phyloP scores from a whole-genome alignment of 345 rosid species.

The Salix caprea region DNA sequence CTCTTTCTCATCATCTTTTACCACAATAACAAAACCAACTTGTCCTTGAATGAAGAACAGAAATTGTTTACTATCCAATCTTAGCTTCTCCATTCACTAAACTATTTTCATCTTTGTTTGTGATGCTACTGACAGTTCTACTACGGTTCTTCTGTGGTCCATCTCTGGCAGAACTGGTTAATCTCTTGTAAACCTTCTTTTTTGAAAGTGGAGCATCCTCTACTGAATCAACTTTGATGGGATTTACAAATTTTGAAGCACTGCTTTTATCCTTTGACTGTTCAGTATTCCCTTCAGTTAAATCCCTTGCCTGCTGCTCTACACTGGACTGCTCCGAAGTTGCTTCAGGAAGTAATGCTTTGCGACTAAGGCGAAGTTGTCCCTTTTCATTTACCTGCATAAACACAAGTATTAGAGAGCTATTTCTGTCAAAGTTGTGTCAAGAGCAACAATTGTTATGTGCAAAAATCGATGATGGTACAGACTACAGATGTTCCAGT shows the following conservation, averaged over 20 bases:
- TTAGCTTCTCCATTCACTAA: conserved; percentile 65
- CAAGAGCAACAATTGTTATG: background rate
- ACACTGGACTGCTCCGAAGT: conserved; percentile 38
- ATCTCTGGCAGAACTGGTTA: conserved; percentile 41
- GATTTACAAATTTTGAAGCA: conserved; percentile 22
- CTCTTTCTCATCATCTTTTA: conserved; percentile 17
- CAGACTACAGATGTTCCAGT: background rate
- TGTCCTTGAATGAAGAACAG: conserved; percentile 5
- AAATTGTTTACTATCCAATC: conserved; percentile 33
- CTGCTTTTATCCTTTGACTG: conserved; percentile 21
- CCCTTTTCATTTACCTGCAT: conserved; percentile 88
- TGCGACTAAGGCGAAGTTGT: conserved; percentile 89
- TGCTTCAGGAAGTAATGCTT: conserved; percentile 72
- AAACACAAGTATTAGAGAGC: background rate
- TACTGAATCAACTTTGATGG: conserved; percentile 33
- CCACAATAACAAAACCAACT: conserved; percentile 1
- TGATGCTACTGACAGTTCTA: conserved; percentile 28
- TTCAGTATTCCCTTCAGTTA: conserved; percentile 34
- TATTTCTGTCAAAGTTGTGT: background rate
- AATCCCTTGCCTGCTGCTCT: conserved; percentile 26
- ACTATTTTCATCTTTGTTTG: conserved; percentile 39
- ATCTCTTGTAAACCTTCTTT: conserved; percentile 58
- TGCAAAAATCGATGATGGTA: background rate
- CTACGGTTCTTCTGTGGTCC: conserved; percentile 32
- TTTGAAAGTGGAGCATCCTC: conserved; percentile 38